These are phyloP conservation scores for Pythium aphanidermatum DNA, from an alignment of 352 stramenopile species.

Conservation along the genomic window DNA sequence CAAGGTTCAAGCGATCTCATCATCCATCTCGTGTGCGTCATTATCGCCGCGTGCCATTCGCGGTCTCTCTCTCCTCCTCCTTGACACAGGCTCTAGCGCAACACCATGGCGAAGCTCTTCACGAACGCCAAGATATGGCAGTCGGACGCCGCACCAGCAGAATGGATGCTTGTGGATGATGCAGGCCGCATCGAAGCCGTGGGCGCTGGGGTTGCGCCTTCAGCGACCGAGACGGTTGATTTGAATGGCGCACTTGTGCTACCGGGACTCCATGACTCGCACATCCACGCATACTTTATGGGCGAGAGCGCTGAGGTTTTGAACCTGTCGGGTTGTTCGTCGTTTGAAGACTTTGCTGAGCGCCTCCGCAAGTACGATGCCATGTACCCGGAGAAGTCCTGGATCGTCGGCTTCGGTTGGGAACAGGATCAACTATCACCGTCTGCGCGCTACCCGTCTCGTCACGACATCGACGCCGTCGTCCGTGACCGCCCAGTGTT, in stretches of 20 bases:
- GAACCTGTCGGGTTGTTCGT: conserved; percentile 63
- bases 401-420: conserved; percentile 83
- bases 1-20: too few relatives aligned
- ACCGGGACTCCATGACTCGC: conserved; percentile 82
- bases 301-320: conserved; percentile 83
- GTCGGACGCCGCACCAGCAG: conserved; percentile 26
- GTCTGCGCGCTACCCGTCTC: conserved; percentile 54
- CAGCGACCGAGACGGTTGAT: conserved; percentile 29
- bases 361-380: conserved; percentile 52
- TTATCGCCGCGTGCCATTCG: too few relatives aligned
- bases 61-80: too few relatives aligned
- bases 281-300: conserved; percentile 85
- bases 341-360: conserved; percentile 61
- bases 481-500: conserved; percentile 61
- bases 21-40: too few relatives aligned
- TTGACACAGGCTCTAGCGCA: too few relatives aligned
- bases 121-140: conserved; percentile 75
- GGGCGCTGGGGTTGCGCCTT: conserved; percentile 18
- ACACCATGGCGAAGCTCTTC: conserved; percentile 21
- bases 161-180: conserved; percentile 60
- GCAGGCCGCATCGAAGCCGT: conserved; percentile 34
- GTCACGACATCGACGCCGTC: conserved; percentile 73
- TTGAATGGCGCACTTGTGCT: conserved; percentile 59
- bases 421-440: conserved; percentile 75
- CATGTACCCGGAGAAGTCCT: conserved; percentile 58